phyloP scores from a whole-genome alignment of 2,329 filamentous ascomycete species.

The Pleoardoris graminearum region DNA sequence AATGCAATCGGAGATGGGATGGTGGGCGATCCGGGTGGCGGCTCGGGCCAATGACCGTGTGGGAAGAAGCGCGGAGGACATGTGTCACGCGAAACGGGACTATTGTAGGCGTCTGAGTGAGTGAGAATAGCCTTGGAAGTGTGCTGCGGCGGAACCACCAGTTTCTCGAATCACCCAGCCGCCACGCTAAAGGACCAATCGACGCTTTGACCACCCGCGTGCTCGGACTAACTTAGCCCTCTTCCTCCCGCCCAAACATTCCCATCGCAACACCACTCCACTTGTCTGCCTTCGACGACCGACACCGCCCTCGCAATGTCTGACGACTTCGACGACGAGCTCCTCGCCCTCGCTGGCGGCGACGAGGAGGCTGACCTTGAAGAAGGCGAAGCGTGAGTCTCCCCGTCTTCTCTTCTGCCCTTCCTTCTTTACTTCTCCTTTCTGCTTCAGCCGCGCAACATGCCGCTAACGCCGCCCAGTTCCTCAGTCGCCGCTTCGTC shows the following conservation, averaged over 20 bases:
- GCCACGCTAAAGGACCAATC: no score
- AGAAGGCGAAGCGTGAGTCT: conserved; percentile 81
- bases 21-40: conserved; percentile 1
- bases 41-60: conserved; percentile 23
- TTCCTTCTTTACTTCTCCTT: conserved; percentile 16
- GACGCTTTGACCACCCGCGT: not conserved
- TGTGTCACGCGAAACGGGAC: conserved; percentile 8
- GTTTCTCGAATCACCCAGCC: not conserved
- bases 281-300: not conserved
- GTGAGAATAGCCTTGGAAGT: no score
- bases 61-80: conserved; percentile 22
- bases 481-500: conserved; percentile 68
- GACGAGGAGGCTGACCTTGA: conserved; percentile 63
- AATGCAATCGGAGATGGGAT: conserved; percentile 4
- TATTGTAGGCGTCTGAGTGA: no score
- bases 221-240: not conserved
- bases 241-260: not conserved
- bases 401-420: conserved; percentile 12
- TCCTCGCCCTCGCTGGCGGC: conserved; percentile 88
- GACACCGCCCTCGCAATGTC: conserved; percentile 63
- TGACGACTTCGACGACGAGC: conserved; percentile 77
- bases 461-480: conserved; percentile 52
- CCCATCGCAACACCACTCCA: not conserved
- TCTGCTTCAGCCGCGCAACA: conserved; percentile 15
- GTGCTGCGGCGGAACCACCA: no score